These are phyloP conservation scores for Fusarium burgessii DNA, from an alignment of 2,329 filamentous ascomycete genomes.

Conservation along the genomic window DNA sequence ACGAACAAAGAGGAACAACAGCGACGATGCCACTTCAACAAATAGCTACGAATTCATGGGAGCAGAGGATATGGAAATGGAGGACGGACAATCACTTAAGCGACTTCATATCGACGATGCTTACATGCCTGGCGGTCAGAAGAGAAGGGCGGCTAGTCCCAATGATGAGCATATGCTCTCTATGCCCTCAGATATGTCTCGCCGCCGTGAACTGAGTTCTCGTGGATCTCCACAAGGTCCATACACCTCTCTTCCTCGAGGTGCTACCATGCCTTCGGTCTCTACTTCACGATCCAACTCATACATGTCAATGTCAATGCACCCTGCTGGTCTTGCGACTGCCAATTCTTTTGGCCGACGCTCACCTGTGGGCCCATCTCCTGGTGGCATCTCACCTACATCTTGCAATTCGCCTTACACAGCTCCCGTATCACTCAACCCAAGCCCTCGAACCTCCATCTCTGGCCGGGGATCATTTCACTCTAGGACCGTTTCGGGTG, in stretches of 20 bases:
- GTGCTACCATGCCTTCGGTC: slow-evolving; percentile 57
- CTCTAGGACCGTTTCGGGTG: slow-evolving; percentile 60
- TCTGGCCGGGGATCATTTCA: slow-evolving; percentile 56
- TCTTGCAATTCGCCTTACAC: slow-evolving; percentile 63
- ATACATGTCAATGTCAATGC: slow-evolving; percentile 58
- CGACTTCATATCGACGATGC: slow-evolving; percentile 63
- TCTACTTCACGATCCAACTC: slow-evolving; percentile 60
- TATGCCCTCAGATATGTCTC: slow-evolving; percentile 58
- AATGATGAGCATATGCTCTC: slow-evolving; percentile 59
- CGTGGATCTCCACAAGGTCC: slow-evolving; percentile 67
- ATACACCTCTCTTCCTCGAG: slow-evolving; percentile 60
- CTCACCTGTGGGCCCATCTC: slow-evolving; percentile 60
- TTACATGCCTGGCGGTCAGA: slow-evolving; percentile 59
- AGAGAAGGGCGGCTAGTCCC: slow-evolving; percentile 68
- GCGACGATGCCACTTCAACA: slow-evolving; percentile 62
- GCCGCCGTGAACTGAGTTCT: slow-evolving; percentile 61
- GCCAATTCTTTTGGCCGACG: slow-evolving; percentile 60
- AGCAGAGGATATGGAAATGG: slow-evolving; percentile 61
- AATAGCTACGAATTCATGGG: slow-evolving; percentile 58
- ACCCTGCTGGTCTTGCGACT: slow-evolving; percentile 55
- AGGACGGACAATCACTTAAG: slow-evolving; percentile 64
- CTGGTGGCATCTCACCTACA: slow-evolving; percentile 63
- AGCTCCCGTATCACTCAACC: slow-evolving; percentile 61
- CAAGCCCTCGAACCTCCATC: slow-evolving; percentile 62
- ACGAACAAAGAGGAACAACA: slow-evolving; percentile 63